Base-by-base conservation (phyloP, 1,284 basidiomycete species). In the Erythrobasidium hasegawianum region DNA sequence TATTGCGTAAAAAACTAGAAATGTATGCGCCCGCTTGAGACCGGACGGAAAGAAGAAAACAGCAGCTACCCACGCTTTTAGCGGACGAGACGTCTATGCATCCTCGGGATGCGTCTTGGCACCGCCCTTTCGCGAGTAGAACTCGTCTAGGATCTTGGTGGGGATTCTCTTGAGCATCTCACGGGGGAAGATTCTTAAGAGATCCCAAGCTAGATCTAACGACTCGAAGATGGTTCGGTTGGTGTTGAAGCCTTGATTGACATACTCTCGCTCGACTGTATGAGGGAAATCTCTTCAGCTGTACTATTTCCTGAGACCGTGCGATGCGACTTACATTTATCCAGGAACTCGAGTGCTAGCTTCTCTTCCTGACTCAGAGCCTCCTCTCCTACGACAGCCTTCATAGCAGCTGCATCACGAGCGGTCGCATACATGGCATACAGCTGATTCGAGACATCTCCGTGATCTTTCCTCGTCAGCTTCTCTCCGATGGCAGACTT, bases 401-500 rank as follows among this genome's bases (percentile, higher is more conserved):
- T 98, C 96, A 99, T 98, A 2, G 94, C 84, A 0, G 95, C 93
- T 33, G 96, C 96, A 77, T 99, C 96, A 75, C 91, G 86, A 60
- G 94, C 96, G 76, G 96, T 94, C 72, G 94, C 94, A 79, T 97
- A 97, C 80, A 94, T 95, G 74, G 91, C 90, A 77, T 95, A 95
- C 88, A 97, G 81, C 80, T 97, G 93, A 81, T 97, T 97, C 14
- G 95, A 98, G 41, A 98, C 96, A 80, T 99, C 96, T 75, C 91
- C 88, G 78, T 98, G 96, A 80, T 99, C 96, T 79, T 93, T 96
- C 76, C 96, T 86, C 60, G 96, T 98, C 75, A 97, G 83, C 80
- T 91, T 87, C 79, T 97, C 95, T 70, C 96, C 96, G 78, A 98
- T 97, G 72, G 96, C 96, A 73, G 88, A 91, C 86, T 99, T 99